phyloP scores from a whole-genome alignment of 192 early-diverging fungal genomes.

The Linnemannia zychae region DNA sequence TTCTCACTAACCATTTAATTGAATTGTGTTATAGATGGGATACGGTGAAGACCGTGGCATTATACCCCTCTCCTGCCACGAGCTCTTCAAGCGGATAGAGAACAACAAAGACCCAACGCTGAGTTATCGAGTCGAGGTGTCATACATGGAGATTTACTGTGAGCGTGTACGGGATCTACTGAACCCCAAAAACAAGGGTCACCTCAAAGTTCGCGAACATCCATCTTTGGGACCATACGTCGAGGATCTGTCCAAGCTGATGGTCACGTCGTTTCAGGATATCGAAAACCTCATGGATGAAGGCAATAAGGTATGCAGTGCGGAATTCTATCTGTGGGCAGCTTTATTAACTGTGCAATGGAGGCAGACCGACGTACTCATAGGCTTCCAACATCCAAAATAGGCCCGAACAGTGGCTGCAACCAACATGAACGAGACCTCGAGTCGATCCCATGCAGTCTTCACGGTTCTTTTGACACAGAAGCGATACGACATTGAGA shows the following conservation, averaged over 20 bases:
- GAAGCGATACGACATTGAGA: conserved; percentile 66
- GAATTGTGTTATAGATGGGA: conserved; percentile 66
- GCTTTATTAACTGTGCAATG: too few species aligned
- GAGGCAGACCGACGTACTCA: too few species aligned
- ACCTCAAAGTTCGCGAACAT: conserved; percentile 86
- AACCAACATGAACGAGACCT: conserved; percentile 96
- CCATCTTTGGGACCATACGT: conserved; percentile 89
- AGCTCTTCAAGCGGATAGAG: conserved; percentile 79
- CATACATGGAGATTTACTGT: conserved; percentile 95
- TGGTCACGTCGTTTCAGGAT: conserved; percentile 80
- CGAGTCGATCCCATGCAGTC: conserved; percentile 90
- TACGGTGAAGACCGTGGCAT: conserved; percentile 85
- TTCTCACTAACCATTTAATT: background rate
- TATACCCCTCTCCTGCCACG: conserved; percentile 86
- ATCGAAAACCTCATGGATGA: conserved; percentile 83
- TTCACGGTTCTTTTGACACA: conserved; percentile 83
- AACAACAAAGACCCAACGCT: conserved; percentile 57
- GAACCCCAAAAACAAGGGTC: conserved; percentile 77
- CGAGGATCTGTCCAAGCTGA: conserved; percentile 89
- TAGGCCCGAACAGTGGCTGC: conserved; percentile 90
- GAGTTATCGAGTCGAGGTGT: conserved; percentile 80
- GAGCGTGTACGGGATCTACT: conserved; percentile 87
- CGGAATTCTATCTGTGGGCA: background rate
- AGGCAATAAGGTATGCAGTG: conserved; percentile 76
- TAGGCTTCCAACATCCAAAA: too few species aligned